These are phyloP conservation scores for Lachnellula suecica DNA, from an alignment of 2,329 filamentous ascomycete genomes.

Conservation along the genomic window DNA sequence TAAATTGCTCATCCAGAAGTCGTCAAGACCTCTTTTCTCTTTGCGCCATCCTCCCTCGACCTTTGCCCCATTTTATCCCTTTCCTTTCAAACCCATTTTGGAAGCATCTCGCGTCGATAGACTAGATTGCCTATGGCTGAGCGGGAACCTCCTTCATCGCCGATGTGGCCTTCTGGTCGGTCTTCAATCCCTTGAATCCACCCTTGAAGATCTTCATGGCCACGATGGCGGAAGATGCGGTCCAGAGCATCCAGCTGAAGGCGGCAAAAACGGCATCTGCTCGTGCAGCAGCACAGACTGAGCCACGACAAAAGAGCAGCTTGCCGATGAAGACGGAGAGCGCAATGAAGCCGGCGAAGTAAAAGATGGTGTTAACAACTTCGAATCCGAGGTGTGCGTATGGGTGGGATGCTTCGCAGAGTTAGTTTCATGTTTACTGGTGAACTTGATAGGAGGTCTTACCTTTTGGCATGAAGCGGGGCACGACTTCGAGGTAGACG, in stretches of 20 bases:
- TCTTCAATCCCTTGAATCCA: slow-evolving; percentile 32
- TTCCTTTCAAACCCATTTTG: too few species aligned
- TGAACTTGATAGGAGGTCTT: background rate
- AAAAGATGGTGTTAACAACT: slow-evolving; percentile 52
- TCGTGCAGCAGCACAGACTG: slow-evolving; percentile 54
- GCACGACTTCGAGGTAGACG: slow-evolving; percentile 50
- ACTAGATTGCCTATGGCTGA: slow-evolving; percentile 5
- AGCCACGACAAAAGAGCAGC: slow-evolving; percentile 56
- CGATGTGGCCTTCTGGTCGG: slow-evolving; percentile 25
- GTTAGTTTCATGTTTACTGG: background rate
- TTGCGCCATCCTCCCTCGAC: slow-evolving; percentile 10
- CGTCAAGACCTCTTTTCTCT: slow-evolving; percentile 7
- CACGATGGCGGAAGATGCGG: slow-evolving; percentile 45
- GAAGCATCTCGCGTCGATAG: background rate
- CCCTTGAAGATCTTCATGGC: slow-evolving; percentile 48
- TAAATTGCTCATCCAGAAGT: background rate
- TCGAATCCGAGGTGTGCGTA: slow-evolving; percentile 50
- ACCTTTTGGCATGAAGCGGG: slow-evolving; percentile 38
- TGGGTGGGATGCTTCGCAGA: slow-evolving; percentile 43
- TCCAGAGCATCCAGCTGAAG: slow-evolving; percentile 54
- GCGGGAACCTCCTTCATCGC: slow-evolving; percentile 30
- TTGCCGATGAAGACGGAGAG: slow-evolving; percentile 55
- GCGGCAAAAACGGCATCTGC: slow-evolving; percentile 55
- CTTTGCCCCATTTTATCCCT: slow-evolving; percentile 7
- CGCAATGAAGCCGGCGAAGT: slow-evolving; percentile 59